Evolutionary conservation across 441 rosid species (phyloP).

Genomic region (Brassica balearica): DNA sequence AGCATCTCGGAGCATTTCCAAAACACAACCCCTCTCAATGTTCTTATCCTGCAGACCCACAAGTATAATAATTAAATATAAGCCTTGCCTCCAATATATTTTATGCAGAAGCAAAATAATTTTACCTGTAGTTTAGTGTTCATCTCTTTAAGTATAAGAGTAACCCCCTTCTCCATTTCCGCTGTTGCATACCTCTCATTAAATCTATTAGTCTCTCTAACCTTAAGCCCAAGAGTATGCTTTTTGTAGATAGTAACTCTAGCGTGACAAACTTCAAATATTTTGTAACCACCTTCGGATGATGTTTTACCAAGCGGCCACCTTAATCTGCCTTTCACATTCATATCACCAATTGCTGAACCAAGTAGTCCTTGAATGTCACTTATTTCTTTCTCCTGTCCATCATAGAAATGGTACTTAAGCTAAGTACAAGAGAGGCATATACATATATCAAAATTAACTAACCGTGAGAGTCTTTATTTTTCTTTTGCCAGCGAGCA

Average conservation of each 20-base stretch:
- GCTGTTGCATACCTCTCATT: constrained; percentile 47
- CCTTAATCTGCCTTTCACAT: constrained; percentile 56
- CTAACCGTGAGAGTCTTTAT: constrained; percentile 54
- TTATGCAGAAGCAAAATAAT: neutral
- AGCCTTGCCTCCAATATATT: neutral
- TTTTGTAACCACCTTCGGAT: constrained; percentile 47
- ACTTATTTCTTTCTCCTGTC: constrained; percentile 58
- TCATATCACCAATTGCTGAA: constrained; percentile 58
- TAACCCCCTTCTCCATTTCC: constrained; percentile 46
- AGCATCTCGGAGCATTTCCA: constrained; percentile 27
- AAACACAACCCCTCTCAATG: constrained; percentile 18
- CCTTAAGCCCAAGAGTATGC: constrained; percentile 52
- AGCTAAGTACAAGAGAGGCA: constrained; percentile 13
- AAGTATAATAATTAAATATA: neutral
- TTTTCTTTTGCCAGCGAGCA: constrained; percentile 53
- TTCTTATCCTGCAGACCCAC: constrained; percentile 17
- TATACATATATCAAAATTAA: constrained; percentile 1
- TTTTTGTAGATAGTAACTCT: constrained; percentile 43
- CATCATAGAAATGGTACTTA: neutral
- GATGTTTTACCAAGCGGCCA: constrained; percentile 55
- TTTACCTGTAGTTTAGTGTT: constrained; percentile 26
- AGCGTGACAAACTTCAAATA: constrained; percentile 56
- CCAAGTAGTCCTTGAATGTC: constrained; percentile 51
- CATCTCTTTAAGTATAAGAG: constrained; percentile 52
- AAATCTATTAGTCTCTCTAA: constrained; percentile 54